phyloP scores from a whole-genome alignment of 768 basidiomycete species.

The Exsudoporus frostii region DNA sequence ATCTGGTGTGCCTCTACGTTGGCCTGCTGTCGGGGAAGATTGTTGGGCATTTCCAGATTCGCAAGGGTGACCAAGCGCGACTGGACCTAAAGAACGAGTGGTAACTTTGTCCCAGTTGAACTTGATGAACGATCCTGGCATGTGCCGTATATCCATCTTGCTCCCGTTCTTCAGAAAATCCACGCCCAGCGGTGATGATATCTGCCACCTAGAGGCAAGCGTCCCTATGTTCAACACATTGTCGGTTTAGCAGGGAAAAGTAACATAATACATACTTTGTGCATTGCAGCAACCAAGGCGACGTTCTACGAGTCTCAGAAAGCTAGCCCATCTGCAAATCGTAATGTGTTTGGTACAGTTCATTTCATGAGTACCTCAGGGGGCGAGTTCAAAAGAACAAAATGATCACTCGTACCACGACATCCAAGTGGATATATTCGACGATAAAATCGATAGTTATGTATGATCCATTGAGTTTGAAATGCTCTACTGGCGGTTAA shows the following conservation, averaged over 20 bases:
- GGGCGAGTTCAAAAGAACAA: not conserved
- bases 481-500: constrained; percentile 42
- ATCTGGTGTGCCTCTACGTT: constrained; percentile 33
- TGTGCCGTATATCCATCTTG: constrained; percentile 49
- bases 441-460: constrained; percentile 73
- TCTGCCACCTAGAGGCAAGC: constrained; percentile 57
- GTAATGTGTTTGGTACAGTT: constrained; percentile 55
- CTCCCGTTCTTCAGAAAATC: constrained; percentile 80
- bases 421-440: constrained; percentile 80
- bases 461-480: constrained; percentile 43
- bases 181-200: constrained; percentile 58
- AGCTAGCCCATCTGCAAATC: constrained; percentile 58
- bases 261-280: constrained; percentile 37
- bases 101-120: constrained; percentile 70
- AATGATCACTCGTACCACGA: constrained; percentile 48
- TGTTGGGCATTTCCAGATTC: constrained; percentile 29
- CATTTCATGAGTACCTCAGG: constrained; percentile 9
- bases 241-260: not conserved
- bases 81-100: constrained; percentile 54
- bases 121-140: constrained; percentile 57
- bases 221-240: constrained; percentile 51
- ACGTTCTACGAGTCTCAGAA: not conserved
- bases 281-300: not conserved
- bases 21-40: constrained; percentile 6
- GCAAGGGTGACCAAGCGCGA: constrained; percentile 68